These are phyloP conservation scores for Syzygium oleosum DNA, from an alignment of 345 rosid species.

Conservation along the genomic window DNA sequence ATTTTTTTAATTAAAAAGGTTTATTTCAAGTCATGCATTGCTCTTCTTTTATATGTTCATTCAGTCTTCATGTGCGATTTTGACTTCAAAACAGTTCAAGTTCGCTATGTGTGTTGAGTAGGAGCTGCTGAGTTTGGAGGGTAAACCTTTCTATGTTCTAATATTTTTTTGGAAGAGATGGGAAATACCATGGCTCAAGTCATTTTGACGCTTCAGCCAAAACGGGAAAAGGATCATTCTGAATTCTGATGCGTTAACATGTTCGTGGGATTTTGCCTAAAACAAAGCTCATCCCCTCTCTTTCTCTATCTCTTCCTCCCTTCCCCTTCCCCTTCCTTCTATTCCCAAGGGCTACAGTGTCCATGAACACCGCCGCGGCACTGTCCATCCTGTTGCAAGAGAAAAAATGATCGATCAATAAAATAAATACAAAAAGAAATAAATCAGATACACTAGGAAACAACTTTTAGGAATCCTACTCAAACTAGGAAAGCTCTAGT, in stretches of 20 bases:
- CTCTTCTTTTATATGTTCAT: not conserved
- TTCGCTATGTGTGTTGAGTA: not conserved
- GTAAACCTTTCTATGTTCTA: not conserved
- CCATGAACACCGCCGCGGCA: not conserved
- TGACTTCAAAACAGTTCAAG: not conserved
- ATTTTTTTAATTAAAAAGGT: not conserved
- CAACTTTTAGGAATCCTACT: not conserved
- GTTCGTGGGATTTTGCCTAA: not conserved
- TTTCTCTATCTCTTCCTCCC: not conserved
- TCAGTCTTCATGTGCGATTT: not conserved
- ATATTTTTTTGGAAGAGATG: not conserved
- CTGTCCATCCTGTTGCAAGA: not conserved
- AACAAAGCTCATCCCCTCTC: not conserved
- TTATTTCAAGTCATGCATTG: not conserved
- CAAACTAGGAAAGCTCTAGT: not conserved
- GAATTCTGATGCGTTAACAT: not conserved
- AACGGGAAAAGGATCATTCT: not conserved
- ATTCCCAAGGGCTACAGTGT: not conserved
- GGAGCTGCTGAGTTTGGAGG: not conserved
- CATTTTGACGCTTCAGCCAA: not conserved
- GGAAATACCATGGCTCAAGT: not conserved
- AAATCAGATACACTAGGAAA: not conserved
- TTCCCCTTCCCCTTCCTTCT: not conserved
- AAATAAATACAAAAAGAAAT: not conserved
- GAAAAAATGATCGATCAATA: not conserved